A percentile compares a stretch with the other conserved stretches of the same genome.
These are phyloP conservation scores for Rhizopus stolonifer DNA, from an alignment of 371 early-diverging fungal genomes.

Conservation along the genomic window DNA sequence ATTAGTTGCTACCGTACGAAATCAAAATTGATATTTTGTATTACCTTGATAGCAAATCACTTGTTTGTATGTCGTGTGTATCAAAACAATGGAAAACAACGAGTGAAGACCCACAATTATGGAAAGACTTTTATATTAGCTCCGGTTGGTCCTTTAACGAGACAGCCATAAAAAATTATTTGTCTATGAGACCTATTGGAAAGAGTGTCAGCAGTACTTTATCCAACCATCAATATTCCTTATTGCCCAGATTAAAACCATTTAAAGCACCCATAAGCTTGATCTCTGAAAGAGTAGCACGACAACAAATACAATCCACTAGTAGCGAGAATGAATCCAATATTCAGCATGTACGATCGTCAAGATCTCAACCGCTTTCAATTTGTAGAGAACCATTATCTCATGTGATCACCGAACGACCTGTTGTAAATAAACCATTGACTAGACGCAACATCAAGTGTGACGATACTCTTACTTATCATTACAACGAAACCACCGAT, in stretches of 20 bases:
- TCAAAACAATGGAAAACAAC: slow-evolving; percentile 65
- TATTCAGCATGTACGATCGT: slow-evolving; percentile 13
- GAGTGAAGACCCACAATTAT: slow-evolving; percentile 63
- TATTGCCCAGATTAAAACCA: too few species aligned
- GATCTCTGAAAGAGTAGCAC: too few species aligned
- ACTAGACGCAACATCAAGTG: slow-evolving; percentile 27
- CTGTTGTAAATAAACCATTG: slow-evolving; percentile 29
- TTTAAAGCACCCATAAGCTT: too few species aligned
- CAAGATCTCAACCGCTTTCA: slow-evolving; percentile 21
- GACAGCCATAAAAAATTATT: slow-evolving; percentile 43
- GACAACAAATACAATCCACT: too few species aligned
- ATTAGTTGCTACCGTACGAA: slow-evolving; percentile 59
- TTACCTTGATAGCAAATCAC: slow-evolving; percentile 50
- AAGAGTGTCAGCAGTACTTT: background rate
- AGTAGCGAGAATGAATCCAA: too few species aligned
- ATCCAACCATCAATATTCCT: slow-evolving; percentile 16
- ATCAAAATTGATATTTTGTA: slow-evolving; percentile 62
- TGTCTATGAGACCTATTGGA: slow-evolving; percentile 18
- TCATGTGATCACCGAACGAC: slow-evolving; percentile 17
- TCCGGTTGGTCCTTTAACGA: slow-evolving; percentile 56
- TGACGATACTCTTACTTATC: slow-evolving; percentile 35
- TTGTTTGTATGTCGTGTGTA: slow-evolving; percentile 48
- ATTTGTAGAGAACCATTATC: slow-evolving; percentile 5
- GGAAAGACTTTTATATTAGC: slow-evolving; percentile 57
- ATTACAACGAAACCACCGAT: slow-evolving; percentile 38